These are phyloP conservation scores for Aspergillus brunneoviolaceus DNA, from an alignment of 2,329 filamentous ascomycete species.

Conservation along the genomic window DNA sequence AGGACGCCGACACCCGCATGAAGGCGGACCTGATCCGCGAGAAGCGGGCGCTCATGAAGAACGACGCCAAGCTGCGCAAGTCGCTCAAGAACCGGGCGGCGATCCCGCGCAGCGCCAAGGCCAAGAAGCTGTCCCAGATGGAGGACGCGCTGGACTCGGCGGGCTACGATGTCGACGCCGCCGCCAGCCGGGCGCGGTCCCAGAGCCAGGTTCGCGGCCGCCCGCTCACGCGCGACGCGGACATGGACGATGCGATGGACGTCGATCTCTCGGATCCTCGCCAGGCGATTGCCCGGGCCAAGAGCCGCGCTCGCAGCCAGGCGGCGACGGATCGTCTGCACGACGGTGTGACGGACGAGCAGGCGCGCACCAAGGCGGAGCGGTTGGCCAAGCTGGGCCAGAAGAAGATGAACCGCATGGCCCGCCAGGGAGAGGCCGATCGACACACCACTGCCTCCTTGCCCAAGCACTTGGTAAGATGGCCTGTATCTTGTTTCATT, in stretches of 20 bases:
- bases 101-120: slow-evolving; percentile 78
- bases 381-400: slow-evolving; percentile 84
- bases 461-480: slow-evolving; percentile 83
- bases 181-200: slow-evolving; percentile 70
- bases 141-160: slow-evolving; percentile 80
- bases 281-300: slow-evolving; percentile 62
- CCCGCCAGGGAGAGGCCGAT: slow-evolving; percentile 94
- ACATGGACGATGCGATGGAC: slow-evolving; percentile 70
- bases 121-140: slow-evolving; percentile 83
- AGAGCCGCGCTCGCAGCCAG: slow-evolving; percentile 65
- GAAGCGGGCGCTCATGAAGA: slow-evolving; percentile 88
- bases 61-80: slow-evolving; percentile 94
- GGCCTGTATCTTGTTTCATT: slow-evolving; percentile 26
- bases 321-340: slow-evolving; percentile 48
- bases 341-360: slow-evolving; percentile 63
- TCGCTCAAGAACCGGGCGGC: slow-evolving; percentile 94
- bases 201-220: slow-evolving; percentile 65
- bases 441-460: slow-evolving; percentile 78
- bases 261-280: slow-evolving; percentile 41
- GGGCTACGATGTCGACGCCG: slow-evolving; percentile 77
- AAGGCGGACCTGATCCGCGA: slow-evolving; percentile 96
- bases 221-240: slow-evolving; percentile 63
- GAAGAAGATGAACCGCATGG: slow-evolving; percentile 99
- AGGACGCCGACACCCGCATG: slow-evolving; percentile 81
- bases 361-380: slow-evolving; percentile 74